phyloP scores from a whole-genome alignment of 345 rosid species.

The Geranium brycei region DNA sequence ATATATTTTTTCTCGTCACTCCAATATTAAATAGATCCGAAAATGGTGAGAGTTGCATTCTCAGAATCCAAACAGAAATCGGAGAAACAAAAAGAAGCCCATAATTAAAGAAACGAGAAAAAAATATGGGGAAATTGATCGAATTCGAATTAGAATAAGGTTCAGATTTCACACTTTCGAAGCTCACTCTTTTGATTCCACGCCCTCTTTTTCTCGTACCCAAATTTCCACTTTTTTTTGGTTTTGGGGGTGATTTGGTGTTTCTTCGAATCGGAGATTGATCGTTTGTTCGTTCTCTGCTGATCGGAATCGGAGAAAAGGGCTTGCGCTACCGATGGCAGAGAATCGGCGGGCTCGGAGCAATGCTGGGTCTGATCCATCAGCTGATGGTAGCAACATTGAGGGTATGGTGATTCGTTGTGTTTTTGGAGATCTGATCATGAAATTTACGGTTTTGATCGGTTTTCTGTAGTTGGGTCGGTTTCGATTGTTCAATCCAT shows the following conservation, averaged over 20 bases:
- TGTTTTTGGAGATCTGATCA: constrained; percentile 17
- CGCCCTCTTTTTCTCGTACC: neutral
- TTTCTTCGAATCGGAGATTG: too few species aligned
- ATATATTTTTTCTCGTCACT: too few species aligned
- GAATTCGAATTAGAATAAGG: neutral
- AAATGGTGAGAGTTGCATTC: too few species aligned
- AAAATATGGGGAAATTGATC: neutral
- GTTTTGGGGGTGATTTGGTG: too few species aligned
- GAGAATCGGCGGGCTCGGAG: constrained; percentile 45
- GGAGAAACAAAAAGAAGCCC: too few species aligned
- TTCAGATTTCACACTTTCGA: neutral
- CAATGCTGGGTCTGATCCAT: constrained; percentile 48
- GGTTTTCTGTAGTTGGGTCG: too few species aligned
- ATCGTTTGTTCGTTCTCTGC: neutral
- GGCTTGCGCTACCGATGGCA: constrained; percentile 38
- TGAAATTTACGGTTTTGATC: neutral
- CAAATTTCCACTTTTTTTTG: neutral
- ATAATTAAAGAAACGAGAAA: too few species aligned
- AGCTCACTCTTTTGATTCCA: neutral
- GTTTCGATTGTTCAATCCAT: too few species aligned
- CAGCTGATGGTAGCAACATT: constrained; percentile 27
- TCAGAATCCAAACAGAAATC: too few species aligned
- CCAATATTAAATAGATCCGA: too few species aligned
- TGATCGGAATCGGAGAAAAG: constrained; percentile 9
- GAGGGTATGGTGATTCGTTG: constrained; percentile 33